phyloP scores from a whole-genome alignment of 1,284 basidiomycete genomes.

The Cryptococcus sp. region DNA sequence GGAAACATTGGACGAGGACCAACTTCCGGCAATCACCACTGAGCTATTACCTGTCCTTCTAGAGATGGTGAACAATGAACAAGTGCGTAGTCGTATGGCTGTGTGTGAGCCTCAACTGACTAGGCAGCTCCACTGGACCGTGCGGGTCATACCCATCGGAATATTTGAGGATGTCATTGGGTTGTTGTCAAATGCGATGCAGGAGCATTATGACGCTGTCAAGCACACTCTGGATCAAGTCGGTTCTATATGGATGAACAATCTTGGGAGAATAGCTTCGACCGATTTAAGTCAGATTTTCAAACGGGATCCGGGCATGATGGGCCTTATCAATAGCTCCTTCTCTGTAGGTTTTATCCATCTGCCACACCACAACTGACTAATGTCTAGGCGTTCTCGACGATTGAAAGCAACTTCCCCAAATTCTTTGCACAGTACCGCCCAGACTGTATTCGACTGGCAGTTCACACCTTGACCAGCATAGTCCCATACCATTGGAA shows the following conservation, averaged over 20 bases:
- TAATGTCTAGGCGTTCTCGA: constrained; percentile 61
- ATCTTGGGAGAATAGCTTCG: constrained; percentile 72
- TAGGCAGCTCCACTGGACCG: constrained; percentile 67
- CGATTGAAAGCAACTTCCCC: constrained; percentile 71
- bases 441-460: constrained; percentile 58
- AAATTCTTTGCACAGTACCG: constrained; percentile 61
- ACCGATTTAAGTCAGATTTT: constrained; percentile 62
- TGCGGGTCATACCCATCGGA: constrained; percentile 75
- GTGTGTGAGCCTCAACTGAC: background rate
- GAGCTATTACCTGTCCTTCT: constrained; percentile 79
- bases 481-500: constrained; percentile 54
- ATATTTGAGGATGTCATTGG: constrained; percentile 88
- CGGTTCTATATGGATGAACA: constrained; percentile 82
- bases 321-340: constrained; percentile 54
- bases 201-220: constrained; percentile 78
- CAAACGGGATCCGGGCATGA: constrained; percentile 65
- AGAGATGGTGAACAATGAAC: constrained; percentile 68
- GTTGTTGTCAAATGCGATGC: constrained; percentile 89
- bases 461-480: constrained; percentile 62
- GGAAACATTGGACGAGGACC: constrained; percentile 84
- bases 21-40: constrained; percentile 78
- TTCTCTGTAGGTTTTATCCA: background rate
- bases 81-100: constrained; percentile 52
- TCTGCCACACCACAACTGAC: constrained; percentile 4
- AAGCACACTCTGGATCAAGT: constrained; percentile 75